phyloP scores from a whole-genome alignment of 768 basidiomycete genomes.

The Kwoniella sp. region DNA sequence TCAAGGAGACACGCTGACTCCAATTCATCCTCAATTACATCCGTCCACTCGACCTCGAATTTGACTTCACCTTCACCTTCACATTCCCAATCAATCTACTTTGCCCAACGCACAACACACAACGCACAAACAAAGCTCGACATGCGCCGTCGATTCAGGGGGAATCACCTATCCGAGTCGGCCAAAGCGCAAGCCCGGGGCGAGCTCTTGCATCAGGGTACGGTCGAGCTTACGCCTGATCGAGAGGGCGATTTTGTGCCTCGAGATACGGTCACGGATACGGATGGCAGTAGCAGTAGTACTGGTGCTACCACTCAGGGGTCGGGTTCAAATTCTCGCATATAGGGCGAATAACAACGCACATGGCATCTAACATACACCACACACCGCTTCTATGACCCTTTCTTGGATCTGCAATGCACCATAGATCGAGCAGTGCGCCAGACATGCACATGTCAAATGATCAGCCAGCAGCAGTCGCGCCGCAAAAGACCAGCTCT shows the following conservation, averaged over 20 bases:
- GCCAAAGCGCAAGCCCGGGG: constrained; percentile 24
- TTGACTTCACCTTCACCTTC: not conserved
- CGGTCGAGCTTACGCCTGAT: constrained; percentile 20
- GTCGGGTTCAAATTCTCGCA: not conserved
- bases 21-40: not conserved
- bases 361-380: no score
- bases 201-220: constrained; percentile 2
- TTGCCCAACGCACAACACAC: not conserved
- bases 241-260: not conserved
- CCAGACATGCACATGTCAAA: no score
- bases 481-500: no score
- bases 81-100: not conserved
- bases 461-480: no score
- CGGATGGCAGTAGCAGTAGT: not conserved
- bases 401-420: no score
- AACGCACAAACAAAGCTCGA: constrained; percentile 42
- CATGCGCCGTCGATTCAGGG: constrained; percentile 54
- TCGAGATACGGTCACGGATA: not conserved
- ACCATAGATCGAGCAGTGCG: no score
- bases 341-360: no score
- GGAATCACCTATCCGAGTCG: constrained; percentile 47
- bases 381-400: no score
- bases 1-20: not conserved
- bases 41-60: not conserved
- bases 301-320: no score